Evolutionary conservation across 352 stramenopile genomes (phyloP).

Genomic region (Aphanomyces euteiches): DNA sequence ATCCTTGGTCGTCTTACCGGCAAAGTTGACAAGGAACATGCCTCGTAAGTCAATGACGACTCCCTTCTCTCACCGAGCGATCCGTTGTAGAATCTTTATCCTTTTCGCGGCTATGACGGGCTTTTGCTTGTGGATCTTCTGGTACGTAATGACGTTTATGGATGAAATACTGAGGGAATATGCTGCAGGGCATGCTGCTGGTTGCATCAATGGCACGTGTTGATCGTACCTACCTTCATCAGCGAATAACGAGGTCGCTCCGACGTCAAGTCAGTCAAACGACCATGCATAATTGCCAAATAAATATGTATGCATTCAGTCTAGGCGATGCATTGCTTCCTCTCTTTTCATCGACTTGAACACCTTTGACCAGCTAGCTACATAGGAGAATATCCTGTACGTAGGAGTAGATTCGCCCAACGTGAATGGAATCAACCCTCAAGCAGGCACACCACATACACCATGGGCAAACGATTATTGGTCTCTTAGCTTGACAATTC

Average conservation of each 20-base stretch:
- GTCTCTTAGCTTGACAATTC: too few species aligned
- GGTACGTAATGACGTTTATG: slow-evolving; percentile 40
- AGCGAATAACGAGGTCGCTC: slow-evolving; percentile 46
- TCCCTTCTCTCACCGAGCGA: background rate
- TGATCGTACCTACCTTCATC: slow-evolving; percentile 75
- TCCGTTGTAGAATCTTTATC: slow-evolving; percentile 60
- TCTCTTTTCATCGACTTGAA: too few species aligned
- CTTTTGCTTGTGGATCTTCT: slow-evolving; percentile 87
- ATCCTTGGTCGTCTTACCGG: slow-evolving; percentile 73
- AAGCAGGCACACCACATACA: too few species aligned
- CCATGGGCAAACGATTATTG: too few species aligned
- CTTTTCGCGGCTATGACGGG: slow-evolving; percentile 77
- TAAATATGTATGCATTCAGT: too few species aligned
- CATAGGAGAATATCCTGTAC: too few species aligned
- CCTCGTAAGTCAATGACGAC: slow-evolving; percentile 55
- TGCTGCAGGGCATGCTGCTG: slow-evolving; percentile 76
- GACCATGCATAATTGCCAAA: too few species aligned
- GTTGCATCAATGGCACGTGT: slow-evolving; percentile 87
- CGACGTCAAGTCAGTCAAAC: background rate
- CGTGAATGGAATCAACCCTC: too few species aligned
- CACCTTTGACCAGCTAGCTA: too few species aligned
- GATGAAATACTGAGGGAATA: background rate
- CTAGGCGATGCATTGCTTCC: too few species aligned
- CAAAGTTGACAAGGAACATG: slow-evolving; percentile 82
- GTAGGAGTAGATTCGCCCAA: too few species aligned